Percentiles rank a stretch among this genome's conserved stretches.
phyloP scores from a whole-genome alignment of 2,329 filamentous ascomycete species.

The Aulographum hederae region DNA sequence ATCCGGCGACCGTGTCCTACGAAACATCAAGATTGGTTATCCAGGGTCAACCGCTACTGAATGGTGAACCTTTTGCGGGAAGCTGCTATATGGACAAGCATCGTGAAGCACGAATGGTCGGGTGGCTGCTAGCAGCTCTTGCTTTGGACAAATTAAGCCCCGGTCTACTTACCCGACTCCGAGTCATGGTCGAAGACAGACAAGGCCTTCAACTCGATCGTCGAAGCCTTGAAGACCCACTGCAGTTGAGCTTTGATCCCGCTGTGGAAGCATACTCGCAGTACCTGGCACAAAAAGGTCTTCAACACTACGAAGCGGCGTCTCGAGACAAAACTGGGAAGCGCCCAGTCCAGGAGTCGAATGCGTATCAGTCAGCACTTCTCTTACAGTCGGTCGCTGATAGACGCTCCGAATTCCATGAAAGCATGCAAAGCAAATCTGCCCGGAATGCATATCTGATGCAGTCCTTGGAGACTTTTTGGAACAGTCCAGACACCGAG shows the following conservation, averaged over 20 bases:
- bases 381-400: not conserved
- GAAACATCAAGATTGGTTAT: not conserved
- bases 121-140: constrained; percentile 16
- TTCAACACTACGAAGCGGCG: not conserved
- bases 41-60: not conserved
- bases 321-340: not conserved
- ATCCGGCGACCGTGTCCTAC: not conserved
- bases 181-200: constrained; percentile 13
- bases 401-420: not conserved
- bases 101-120: not conserved
- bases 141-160: constrained; percentile 14
- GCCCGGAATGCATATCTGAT: not conserved
- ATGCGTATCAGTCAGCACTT: not conserved
- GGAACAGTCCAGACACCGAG: not conserved
- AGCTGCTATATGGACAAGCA: not conserved
- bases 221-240: constrained; percentile 6
- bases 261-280: not conserved
- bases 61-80: not conserved
- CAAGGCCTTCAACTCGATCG: constrained; percentile 16
- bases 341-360: not conserved
- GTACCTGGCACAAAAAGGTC: too few relatives aligned
- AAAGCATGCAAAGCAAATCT: not conserved
- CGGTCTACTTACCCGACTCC: constrained; percentile 14
- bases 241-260: not conserved
- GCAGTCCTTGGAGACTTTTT: not conserved